Percentiles rank a stretch among this genome's conserved stretches.
Conservation (phyloP, 192 early-diverging fungal genomes). For the Coemansia sp. region DNA sequence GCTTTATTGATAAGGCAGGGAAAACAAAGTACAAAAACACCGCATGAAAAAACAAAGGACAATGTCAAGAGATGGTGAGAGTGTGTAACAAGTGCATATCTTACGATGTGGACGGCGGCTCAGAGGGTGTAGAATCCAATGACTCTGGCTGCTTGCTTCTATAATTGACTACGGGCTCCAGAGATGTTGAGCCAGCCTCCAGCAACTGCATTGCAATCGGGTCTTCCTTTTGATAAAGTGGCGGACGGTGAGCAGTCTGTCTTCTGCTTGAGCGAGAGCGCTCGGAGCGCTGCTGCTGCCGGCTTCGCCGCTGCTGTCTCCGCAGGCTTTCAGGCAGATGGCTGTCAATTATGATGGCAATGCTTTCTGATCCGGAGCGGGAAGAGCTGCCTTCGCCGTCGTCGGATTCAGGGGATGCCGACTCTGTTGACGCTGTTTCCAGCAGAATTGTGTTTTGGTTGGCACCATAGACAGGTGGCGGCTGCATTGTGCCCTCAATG, state of each 20-base stretch:
- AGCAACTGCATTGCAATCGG: constrained; percentile 49
- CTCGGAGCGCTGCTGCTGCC: constrained; percentile 3
- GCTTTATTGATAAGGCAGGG: background rate
- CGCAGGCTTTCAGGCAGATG: background rate
- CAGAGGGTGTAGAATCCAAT: constrained; percentile 14
- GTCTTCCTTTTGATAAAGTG: constrained; percentile 45
- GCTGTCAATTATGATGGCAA: constrained; percentile 24
- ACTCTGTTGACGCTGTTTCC: constrained; percentile 22
- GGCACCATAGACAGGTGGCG: constrained; percentile 75
- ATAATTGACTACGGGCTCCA: constrained; percentile 38
- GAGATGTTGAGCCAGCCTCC: constrained; percentile 44
- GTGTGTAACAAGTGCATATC: background rate
- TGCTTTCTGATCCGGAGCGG: constrained; percentile 10
- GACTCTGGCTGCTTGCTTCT: constrained; percentile 33
- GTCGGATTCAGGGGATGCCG: constrained; percentile 9
- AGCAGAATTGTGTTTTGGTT: constrained; percentile 69
- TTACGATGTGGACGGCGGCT: constrained; percentile 6
- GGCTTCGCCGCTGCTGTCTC: constrained; percentile 1
- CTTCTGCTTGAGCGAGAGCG: constrained; percentile 14
- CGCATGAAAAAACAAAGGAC: background rate
- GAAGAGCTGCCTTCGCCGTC: constrained; percentile 14
- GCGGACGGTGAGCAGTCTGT: constrained; percentile 20
- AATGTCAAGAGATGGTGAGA: constrained; percentile 1
- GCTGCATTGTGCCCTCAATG: constrained; percentile 62
- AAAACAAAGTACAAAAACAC: background rate